phyloP scores from a whole-genome alignment of 371 early-diverging fungal species.

The Blakeslea trispora region DNA sequence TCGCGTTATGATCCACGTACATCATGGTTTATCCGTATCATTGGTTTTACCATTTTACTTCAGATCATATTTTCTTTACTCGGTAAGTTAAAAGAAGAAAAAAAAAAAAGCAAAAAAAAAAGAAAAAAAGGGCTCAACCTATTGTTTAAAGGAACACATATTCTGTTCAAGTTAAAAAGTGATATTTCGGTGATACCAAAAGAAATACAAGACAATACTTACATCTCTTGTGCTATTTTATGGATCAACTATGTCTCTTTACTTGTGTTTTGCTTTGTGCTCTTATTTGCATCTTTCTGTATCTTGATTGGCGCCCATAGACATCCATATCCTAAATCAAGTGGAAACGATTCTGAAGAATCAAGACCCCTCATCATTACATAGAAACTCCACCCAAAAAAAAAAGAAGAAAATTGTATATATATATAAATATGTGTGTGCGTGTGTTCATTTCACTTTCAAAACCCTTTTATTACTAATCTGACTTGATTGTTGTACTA shows the following conservation, averaged over 20 bases:
- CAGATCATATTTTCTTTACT: conserved; percentile 23
- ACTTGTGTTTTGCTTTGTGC: conserved; percentile 17
- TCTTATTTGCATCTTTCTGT: conserved; percentile 28
- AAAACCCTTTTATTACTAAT: neutral
- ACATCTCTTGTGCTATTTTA: conserved; percentile 20
- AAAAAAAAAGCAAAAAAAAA: no score
- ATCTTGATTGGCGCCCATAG: conserved; percentile 23
- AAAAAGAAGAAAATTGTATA: neutral
- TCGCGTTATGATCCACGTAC: conserved; percentile 3
- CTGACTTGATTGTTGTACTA: neutral
- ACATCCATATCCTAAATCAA: neutral
- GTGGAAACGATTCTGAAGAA: conserved; percentile 3
- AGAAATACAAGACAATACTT: conserved; percentile 17
- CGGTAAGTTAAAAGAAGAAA: conserved; percentile 10
- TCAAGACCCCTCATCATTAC: conserved; percentile 15
- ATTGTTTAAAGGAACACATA: conserved; percentile 24
- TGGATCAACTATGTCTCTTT: conserved; percentile 29
- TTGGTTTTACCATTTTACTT: conserved; percentile 10
- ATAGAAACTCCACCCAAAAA: neutral
- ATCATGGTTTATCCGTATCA: conserved; percentile 25
- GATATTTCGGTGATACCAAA: conserved; percentile 15
- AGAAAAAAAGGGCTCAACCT: no score
- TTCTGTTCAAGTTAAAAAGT: conserved; percentile 15
- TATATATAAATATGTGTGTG: no score
- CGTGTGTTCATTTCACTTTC: conserved; percentile 1